phyloP scores from a whole-genome alignment of 2,329 filamentous ascomycete genomes.

The Hypocreales sp. region DNA sequence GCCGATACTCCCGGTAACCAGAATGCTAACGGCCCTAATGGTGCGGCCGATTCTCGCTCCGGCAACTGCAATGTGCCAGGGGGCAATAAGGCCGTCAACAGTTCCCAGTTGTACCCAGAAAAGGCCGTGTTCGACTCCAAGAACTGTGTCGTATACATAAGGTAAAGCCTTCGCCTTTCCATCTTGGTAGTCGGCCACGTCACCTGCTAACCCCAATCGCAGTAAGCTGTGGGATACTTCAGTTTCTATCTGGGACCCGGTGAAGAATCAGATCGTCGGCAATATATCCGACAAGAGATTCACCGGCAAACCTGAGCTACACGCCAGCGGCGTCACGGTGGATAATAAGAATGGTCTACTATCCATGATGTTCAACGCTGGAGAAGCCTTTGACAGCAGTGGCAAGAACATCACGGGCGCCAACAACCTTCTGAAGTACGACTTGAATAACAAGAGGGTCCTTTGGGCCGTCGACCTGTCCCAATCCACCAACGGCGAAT shows the following conservation, averaged over 20 bases:
- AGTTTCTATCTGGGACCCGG: slow-evolving; percentile 1
- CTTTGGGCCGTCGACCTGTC: slow-evolving; percentile 21
- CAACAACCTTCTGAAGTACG: slow-evolving; percentile 20
- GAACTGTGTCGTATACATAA: slow-evolving; percentile 7
- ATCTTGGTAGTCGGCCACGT: neutral
- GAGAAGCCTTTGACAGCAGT: slow-evolving; percentile 11
- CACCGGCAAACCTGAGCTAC: slow-evolving; percentile 6
- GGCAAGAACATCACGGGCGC: slow-evolving; percentile 17
- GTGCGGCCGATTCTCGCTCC: too few species aligned
- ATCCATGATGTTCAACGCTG: slow-evolving; percentile 18
- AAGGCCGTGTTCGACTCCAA: slow-evolving; percentile 7
- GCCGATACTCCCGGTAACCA: too few species aligned
- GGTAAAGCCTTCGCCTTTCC: slow-evolving; percentile 3
- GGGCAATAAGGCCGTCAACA: too few species aligned
- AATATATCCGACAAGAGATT: slow-evolving; percentile 13
- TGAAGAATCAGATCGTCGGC: slow-evolving; percentile 9
- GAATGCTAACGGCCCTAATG: too few species aligned
- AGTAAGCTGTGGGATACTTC: slow-evolving; percentile 1
- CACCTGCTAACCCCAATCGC: neutral
- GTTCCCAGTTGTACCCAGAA: slow-evolving; percentile 8
- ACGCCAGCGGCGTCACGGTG: slow-evolving; percentile 16
- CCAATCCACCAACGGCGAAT: slow-evolving; percentile 9
- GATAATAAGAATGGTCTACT: slow-evolving; percentile 11
- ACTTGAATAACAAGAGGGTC: slow-evolving; percentile 8
- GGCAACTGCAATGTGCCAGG: too few species aligned